phyloP scores from a whole-genome alignment of 495 filamentous ascomycete genomes.

The Hyaloscypha finlandica region DNA sequence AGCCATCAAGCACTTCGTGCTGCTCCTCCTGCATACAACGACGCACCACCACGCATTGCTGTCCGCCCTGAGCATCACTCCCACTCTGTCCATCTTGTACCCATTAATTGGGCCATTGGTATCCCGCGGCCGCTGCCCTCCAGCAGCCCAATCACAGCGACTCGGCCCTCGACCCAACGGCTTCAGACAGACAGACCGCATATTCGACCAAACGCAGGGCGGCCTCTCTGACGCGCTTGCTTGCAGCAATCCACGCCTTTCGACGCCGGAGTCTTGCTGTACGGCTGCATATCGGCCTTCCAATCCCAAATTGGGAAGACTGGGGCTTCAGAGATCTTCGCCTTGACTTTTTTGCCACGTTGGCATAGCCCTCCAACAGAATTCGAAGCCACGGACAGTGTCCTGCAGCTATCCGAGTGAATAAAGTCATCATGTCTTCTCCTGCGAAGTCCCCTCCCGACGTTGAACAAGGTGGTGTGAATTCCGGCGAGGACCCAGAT shows the following conservation, averaged over 20 bases:
- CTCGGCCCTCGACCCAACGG: conserved; percentile 1
- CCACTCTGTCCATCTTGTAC: not conserved
- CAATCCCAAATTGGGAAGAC: conserved; percentile 19
- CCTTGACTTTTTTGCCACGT: conserved; percentile 7
- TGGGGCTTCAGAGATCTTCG: conserved; percentile 29
- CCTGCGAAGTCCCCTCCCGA: conserved; percentile 70
- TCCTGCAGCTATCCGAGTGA: conserved; percentile 71
- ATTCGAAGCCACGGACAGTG: conserved; percentile 50
- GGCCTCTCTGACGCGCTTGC: not conserved
- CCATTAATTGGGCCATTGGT: not conserved
- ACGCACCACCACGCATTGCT: conserved; percentile 1
- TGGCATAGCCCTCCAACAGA: conserved; percentile 25
- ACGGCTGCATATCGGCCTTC: conserved; percentile 2
- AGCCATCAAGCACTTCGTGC: not conserved
- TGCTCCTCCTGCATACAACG: not conserved
- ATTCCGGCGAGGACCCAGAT: conserved; percentile 83
- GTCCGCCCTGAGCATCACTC: not conserved
- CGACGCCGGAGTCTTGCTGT: not conserved
- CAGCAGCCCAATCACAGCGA: not conserved
- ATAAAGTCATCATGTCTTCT: conserved; percentile 70
- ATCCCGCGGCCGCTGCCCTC: not conserved
- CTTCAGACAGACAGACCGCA: not conserved
- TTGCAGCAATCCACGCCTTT: conserved; percentile 1
- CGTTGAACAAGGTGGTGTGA: conserved; percentile 80
- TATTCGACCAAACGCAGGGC: not conserved